Evolutionary conservation across 257 asterid species (phyloP).

Genomic region (Gentiana dahurica): DNA sequence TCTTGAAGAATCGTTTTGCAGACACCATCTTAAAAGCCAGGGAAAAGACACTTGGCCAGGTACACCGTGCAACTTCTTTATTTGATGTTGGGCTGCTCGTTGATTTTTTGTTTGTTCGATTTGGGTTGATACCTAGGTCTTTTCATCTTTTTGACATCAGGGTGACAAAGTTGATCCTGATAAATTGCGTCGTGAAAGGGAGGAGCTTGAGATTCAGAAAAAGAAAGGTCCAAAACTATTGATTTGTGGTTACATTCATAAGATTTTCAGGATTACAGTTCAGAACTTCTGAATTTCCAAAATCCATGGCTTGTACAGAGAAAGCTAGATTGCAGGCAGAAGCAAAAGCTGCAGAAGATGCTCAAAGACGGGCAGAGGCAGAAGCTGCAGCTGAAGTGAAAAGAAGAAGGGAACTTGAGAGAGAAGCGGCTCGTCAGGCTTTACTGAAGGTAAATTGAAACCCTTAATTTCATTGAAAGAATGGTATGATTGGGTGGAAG

Average conservation of each 20-base stretch:
- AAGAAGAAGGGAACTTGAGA: conserved; percentile 59
- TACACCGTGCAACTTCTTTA: conserved; percentile 12
- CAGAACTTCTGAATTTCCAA: not conserved
- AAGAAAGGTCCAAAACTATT: conserved; percentile 40
- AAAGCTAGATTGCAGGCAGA: conserved; percentile 85
- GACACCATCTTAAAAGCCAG: conserved; percentile 86
- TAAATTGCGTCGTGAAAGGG: conserved; percentile 72
- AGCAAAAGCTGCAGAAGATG: conserved; percentile 92
- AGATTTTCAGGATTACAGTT: not conserved
- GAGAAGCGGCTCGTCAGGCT: conserved; percentile 86
- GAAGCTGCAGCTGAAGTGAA: conserved; percentile 71
- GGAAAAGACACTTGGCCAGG: conserved; percentile 74
- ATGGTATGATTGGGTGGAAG: too few species aligned
- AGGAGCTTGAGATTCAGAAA: conserved; percentile 70
- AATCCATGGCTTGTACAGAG: conserved; percentile 31
- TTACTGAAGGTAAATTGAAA: conserved; percentile 43
- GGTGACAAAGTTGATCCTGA: conserved; percentile 66
- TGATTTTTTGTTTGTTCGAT: not conserved
- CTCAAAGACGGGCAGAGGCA: conserved; percentile 62
- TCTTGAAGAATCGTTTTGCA: conserved; percentile 61
- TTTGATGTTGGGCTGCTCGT: not conserved
- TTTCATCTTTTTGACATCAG: conserved; percentile 19
- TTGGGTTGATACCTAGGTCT: not conserved
- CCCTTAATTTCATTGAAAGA: too few species aligned
- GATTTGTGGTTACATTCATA: not conserved